Percentiles rank a stretch among this genome's conserved stretches.
phyloP scores from a whole-genome alignment of 768 basidiomycete genomes.

The Suillus placidus region DNA sequence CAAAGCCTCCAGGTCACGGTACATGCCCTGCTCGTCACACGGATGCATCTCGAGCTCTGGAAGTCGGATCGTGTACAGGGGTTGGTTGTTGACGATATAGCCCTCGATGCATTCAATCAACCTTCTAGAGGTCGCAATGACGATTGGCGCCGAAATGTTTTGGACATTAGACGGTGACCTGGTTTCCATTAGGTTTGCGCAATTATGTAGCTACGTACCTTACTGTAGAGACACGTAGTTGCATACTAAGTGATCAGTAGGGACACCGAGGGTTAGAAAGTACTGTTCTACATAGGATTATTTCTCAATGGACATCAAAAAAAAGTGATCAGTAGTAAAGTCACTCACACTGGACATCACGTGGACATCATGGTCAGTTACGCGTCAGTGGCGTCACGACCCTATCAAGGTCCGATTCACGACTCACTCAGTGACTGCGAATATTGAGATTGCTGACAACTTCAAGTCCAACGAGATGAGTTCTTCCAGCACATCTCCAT shows the following conservation, averaged over 20 bases:
- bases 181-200: background rate
- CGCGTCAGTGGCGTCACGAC: background rate
- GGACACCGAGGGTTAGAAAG: too few species aligned
- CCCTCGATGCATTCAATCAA: background rate
- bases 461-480: background rate
- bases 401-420: background rate
- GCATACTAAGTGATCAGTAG: too few species aligned
- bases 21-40: conserved; percentile 9
- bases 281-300: too few species aligned
- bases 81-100: background rate
- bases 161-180: background rate
- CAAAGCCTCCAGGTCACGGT: conserved; percentile 4
- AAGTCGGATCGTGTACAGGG: conserved; percentile 1
- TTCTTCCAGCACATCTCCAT: conserved; percentile 5
- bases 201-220: background rate
- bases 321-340: too few species aligned
- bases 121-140: background rate
- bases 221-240: too few species aligned
- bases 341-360: background rate
- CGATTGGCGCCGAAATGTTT: background rate
- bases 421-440: background rate
- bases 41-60: conserved; percentile 11
- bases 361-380: background rate
- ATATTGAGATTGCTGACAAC: background rate
- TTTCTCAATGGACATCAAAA: too few species aligned